phyloP scores from a whole-genome alignment of 1,139 yeast species.

The Meyerozyma carpophila region DNA sequence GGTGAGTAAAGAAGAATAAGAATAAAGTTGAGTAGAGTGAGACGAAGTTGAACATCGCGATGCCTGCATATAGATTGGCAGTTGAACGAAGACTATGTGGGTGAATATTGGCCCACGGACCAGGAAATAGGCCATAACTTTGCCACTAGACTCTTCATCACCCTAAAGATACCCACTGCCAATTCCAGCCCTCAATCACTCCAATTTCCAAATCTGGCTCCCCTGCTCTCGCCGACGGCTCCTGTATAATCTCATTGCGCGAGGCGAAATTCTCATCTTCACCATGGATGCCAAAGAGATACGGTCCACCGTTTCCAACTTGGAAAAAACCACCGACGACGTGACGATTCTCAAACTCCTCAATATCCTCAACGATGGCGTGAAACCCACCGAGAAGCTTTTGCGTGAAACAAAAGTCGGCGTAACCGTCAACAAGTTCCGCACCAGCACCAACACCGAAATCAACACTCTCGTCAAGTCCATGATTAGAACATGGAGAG shows the following conservation, averaged over 20 bases:
- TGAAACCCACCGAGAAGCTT: slow-evolving; percentile 78
- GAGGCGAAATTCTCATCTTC: slow-evolving; percentile 1
- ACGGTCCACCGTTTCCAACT: slow-evolving; percentile 57
- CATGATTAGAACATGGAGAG: slow-evolving; percentile 87
- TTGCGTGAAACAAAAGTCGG: slow-evolving; percentile 96
- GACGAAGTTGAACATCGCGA: not conserved
- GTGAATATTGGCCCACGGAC: no score
- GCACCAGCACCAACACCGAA: slow-evolving; percentile 62
- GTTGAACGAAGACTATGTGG: no score
- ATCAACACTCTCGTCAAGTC: slow-evolving; percentile 69
- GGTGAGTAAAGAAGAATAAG: not conserved
- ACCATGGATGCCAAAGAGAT: slow-evolving; percentile 73
- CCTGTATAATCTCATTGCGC: not conserved
- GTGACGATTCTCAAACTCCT: slow-evolving; percentile 64
- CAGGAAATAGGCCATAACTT: no score
- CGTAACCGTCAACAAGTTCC: slow-evolving; percentile 85
- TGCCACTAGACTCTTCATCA: no score
- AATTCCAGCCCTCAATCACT: no score
- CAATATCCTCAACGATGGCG: slow-evolving; percentile 62
- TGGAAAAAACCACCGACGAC: slow-evolving; percentile 72
- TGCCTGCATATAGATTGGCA: no score
- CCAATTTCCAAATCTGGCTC: not conserved
- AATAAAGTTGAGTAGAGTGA: not conserved
- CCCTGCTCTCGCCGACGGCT: not conserved
- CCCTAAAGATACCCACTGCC: no score